These are phyloP conservation scores for Trichophyton rubrum DNA, from an alignment of 2,329 filamentous ascomycete genomes.

Conservation along the genomic window DNA sequence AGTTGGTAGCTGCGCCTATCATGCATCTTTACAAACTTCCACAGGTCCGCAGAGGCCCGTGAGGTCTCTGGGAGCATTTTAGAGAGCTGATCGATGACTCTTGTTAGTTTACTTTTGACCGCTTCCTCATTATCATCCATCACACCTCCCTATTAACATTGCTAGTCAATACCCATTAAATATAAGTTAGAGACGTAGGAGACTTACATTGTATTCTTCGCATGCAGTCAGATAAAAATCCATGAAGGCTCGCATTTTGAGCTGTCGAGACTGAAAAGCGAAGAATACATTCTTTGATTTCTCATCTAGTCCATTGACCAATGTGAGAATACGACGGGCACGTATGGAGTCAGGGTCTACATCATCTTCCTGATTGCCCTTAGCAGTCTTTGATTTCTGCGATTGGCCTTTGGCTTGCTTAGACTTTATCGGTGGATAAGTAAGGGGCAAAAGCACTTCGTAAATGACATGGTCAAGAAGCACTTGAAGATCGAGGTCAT, in stretches of 20 bases:
- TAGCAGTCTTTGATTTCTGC: slow-evolving; percentile 41
- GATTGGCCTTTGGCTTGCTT: slow-evolving; percentile 36
- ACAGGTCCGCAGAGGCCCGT: slow-evolving; percentile 62
- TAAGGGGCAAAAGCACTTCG: slow-evolving; percentile 79
- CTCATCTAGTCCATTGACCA: slow-evolving; percentile 65
- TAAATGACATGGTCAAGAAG: slow-evolving; percentile 74
- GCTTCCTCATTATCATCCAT: slow-evolving; percentile 55
- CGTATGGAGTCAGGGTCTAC: slow-evolving; percentile 51
- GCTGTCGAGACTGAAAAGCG: slow-evolving; percentile 66
- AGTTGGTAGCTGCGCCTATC: slow-evolving; percentile 85
- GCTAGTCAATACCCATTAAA: slow-evolving; percentile 4
- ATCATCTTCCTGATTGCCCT: slow-evolving; percentile 25
- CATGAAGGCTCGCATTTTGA: slow-evolving; percentile 59
- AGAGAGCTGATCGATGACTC: slow-evolving; percentile 59
- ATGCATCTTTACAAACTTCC: slow-evolving; percentile 82
- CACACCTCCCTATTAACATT: slow-evolving; percentile 49
- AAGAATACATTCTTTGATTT: slow-evolving; percentile 81
- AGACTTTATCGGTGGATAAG: slow-evolving; percentile 60
- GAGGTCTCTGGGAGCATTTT: slow-evolving; percentile 63
- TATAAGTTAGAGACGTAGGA: neutral
- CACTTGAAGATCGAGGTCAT: slow-evolving; percentile 74
- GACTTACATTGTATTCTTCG: slow-evolving; percentile 61
- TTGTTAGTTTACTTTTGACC: slow-evolving; percentile 56
- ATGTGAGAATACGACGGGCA: slow-evolving; percentile 68
- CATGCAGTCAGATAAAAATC: slow-evolving; percentile 69